Percentiles rank a stretch among this genome's conserved stretches.
These are phyloP conservation scores for Capronia epimyces DNA, from an alignment of 2,329 filamentous ascomycete genomes.

Conservation along the genomic window DNA sequence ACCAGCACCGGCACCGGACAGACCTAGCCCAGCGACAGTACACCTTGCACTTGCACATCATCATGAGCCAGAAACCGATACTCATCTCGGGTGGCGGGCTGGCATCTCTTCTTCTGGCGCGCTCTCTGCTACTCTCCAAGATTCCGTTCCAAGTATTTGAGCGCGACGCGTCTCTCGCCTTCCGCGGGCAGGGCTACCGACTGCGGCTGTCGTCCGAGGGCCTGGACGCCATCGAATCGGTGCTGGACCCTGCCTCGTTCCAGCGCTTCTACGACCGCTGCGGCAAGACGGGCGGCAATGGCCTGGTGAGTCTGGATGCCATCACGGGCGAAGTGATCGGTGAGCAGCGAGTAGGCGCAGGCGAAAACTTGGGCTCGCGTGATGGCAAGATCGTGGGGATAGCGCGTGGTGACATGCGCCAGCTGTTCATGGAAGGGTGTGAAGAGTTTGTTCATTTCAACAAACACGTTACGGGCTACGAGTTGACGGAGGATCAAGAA, in stretches of 20 bases:
- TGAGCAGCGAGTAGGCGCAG: slow-evolving; percentile 31
- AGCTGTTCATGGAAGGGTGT: slow-evolving; percentile 52
- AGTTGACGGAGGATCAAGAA: slow-evolving; percentile 40
- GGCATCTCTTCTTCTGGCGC: slow-evolving; percentile 36
- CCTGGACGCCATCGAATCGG: slow-evolving; percentile 50
- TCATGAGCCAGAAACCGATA: slow-evolving; percentile 27
- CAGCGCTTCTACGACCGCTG: slow-evolving; percentile 33
- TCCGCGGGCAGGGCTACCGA: slow-evolving; percentile 39
- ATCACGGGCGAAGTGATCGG: slow-evolving; percentile 46
- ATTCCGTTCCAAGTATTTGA: slow-evolving; percentile 39
- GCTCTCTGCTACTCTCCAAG: slow-evolving; percentile 32
- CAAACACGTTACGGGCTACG: slow-evolving; percentile 54
- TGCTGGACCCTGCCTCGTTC: slow-evolving; percentile 38
- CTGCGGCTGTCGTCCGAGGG: slow-evolving; percentile 32
- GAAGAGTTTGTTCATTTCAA: slow-evolving; percentile 54
- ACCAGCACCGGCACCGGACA: too few species aligned
- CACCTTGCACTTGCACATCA: too few species aligned
- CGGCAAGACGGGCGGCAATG: slow-evolving; percentile 48
- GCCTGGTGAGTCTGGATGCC: slow-evolving; percentile 50
- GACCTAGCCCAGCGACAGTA: too few species aligned
- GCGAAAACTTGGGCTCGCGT: slow-evolving; percentile 44
- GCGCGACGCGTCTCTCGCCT: slow-evolving; percentile 31
- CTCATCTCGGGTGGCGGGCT: slow-evolving; percentile 38
- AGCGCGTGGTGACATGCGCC: slow-evolving; percentile 58
- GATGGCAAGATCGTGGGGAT: slow-evolving; percentile 58